A percentile compares a stretch with the other conserved stretches of the same genome.
phyloP scores from a whole-genome alignment of 2,329 filamentous ascomycete genomes.

The Sclerotinia glacialis region DNA sequence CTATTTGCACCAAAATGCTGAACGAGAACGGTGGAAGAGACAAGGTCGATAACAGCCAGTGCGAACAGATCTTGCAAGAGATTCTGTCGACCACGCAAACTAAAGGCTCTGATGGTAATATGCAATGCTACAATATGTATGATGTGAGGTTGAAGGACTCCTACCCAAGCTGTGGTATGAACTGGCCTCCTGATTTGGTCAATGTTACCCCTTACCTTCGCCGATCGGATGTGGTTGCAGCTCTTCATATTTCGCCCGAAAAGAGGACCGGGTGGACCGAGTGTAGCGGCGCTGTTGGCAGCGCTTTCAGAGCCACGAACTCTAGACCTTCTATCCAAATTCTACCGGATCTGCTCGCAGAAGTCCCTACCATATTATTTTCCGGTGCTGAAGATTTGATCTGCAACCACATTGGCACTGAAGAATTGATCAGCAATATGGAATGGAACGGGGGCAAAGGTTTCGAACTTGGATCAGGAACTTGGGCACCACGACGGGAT shows the following conservation, averaged over 20 bases:
- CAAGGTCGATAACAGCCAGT: conserved; percentile 65
- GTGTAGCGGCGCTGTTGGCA: conserved; percentile 76
- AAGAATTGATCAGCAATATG: conserved; percentile 85
- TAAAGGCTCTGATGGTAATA: conserved; percentile 49
- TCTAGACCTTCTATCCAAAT: conserved; percentile 72
- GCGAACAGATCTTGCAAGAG: conserved; percentile 73
- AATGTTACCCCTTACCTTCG: conserved; percentile 81
- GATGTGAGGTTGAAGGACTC: conserved; percentile 82
- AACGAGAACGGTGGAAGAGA: conserved; percentile 57
- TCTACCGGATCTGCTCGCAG: conserved; percentile 72
- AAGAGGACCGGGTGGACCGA: conserved; percentile 90
- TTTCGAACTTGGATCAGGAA: conserved; percentile 82
- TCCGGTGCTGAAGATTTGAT: conserved; percentile 93
- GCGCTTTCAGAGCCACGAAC: conserved; percentile 65
- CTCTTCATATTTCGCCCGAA: conserved; percentile 77
- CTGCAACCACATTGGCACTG: conserved; percentile 95
- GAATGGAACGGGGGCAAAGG: conserved; percentile 88
- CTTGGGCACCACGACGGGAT: conserved; percentile 85
- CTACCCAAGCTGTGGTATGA: conserved; percentile 88
- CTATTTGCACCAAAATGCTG: conserved; percentile 62
- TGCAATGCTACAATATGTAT: conserved; percentile 89
- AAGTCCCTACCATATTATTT: conserved; percentile 81
- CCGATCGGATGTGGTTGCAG: conserved; percentile 70
- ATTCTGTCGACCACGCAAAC: conserved; percentile 66
- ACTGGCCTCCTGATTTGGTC: conserved; percentile 87